Evolutionary conservation across 2,329 filamentous ascomycete species (phyloP).

Genomic region (Exophiala bonariae): DNA sequence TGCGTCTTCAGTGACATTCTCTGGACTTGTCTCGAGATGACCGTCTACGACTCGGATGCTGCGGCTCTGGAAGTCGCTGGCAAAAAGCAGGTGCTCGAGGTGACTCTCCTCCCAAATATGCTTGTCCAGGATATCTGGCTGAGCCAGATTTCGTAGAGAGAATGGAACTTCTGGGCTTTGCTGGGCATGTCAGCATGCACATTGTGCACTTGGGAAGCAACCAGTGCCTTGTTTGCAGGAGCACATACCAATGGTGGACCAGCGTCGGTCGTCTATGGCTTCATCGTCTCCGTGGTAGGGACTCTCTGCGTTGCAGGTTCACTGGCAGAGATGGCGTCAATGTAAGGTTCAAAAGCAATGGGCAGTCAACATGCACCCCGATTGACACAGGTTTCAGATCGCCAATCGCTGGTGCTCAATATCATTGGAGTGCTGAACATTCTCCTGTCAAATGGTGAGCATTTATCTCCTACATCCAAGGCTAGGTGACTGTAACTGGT

Average conservation of each 20-base stretch:
- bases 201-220: slow-evolving; percentile 31
- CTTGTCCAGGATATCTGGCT: background rate
- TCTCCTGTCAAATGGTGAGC: slow-evolving; percentile 41
- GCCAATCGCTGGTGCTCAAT: slow-evolving; percentile 47
- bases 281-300: slow-evolving; percentile 52
- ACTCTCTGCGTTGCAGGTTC: slow-evolving; percentile 50
- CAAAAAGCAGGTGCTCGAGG: slow-evolving; percentile 23
- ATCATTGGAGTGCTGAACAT: slow-evolving; percentile 50
- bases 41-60: slow-evolving; percentile 18
- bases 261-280: slow-evolving; percentile 52
- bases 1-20: background rate
- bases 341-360: no score
- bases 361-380: no score
- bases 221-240: slow-evolving; percentile 23
- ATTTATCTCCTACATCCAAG: slow-evolving; percentile 45
- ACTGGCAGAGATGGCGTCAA: slow-evolving; percentile 48
- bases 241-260: slow-evolving; percentile 44
- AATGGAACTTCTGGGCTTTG: slow-evolving; percentile 24
- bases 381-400: slow-evolving; percentile 25
- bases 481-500: slow-evolving; percentile 44
- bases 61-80: slow-evolving; percentile 22
- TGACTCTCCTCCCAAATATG: background rate
- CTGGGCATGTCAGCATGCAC: slow-evolving; percentile 18
- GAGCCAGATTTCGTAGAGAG: slow-evolving; percentile 13
- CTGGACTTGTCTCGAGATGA: slow-evolving; percentile 9